These are phyloP conservation scores for Withania somnifera DNA, from an alignment of 305 asterid genomes.

Conservation along the genomic window DNA sequence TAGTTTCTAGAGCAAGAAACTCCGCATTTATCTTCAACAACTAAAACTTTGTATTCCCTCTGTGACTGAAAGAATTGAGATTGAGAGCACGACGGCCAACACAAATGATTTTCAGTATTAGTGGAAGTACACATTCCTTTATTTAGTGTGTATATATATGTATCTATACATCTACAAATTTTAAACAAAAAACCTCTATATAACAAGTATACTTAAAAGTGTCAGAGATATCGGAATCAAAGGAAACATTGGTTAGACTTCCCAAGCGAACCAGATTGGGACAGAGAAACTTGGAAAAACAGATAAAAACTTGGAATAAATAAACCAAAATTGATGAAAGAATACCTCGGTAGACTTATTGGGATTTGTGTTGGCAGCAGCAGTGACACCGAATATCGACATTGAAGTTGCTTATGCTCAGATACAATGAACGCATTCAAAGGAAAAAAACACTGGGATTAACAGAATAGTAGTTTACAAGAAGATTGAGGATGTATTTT, in stretches of 20 bases:
- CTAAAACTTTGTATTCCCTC: neutral
- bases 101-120: neutral
- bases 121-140: neutral
- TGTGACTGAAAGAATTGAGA: neutral
- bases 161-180: neutral
- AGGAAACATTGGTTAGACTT: neutral
- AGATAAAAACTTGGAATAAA: neutral
- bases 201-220: neutral
- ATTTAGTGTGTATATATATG: too few relatives aligned
- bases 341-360: slow-evolving; percentile 27
- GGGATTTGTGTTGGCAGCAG: slow-evolving; percentile 16
- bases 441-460: too few relatives aligned
- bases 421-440: neutral
- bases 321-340: neutral
- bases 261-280: neutral
- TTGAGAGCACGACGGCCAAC: neutral
- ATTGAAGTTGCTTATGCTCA: neutral
- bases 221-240: neutral
- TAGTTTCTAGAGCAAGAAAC: neutral
- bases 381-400: slow-evolving; percentile 21
- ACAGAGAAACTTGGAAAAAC: neutral
- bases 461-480: too few relatives aligned
- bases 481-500: too few relatives aligned
- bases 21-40: neutral
- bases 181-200: neutral